Evolutionary conservation across 2,329 filamentous ascomycete species (phyloP).

Genomic region (Fusarium beomiforme): DNA sequence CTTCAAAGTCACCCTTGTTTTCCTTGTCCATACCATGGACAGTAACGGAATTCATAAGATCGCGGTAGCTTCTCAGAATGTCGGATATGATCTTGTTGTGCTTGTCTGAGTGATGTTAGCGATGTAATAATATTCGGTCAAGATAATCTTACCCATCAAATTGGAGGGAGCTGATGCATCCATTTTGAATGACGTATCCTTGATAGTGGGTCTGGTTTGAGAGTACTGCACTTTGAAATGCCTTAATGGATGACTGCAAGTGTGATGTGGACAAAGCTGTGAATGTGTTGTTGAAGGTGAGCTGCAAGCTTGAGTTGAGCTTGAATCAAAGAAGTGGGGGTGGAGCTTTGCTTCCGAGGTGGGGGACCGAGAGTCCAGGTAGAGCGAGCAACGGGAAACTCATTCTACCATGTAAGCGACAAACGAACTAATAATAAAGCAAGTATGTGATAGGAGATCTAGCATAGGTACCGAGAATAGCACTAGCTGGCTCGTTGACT

Average conservation of each 20-base stretch:
- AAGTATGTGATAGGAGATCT: too few relatives aligned
- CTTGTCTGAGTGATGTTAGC: constrained; percentile 47
- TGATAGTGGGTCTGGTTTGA: too few relatives aligned
- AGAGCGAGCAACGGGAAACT: too few relatives aligned
- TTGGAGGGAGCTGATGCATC: constrained; percentile 49
- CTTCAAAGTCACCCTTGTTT: constrained; percentile 51
- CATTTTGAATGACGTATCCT: constrained; percentile 33
- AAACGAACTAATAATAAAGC: too few relatives aligned
- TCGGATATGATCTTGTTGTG: constrained; percentile 58
- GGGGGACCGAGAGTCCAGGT: constrained; percentile 8
- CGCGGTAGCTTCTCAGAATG: constrained; percentile 56
- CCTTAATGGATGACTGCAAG: neutral
- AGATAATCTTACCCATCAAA: constrained; percentile 47
- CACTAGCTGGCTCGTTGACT: too few relatives aligned
- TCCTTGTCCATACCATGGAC: constrained; percentile 53
- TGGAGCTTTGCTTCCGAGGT: constrained; percentile 34
- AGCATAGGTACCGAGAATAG: too few relatives aligned
- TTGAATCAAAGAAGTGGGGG: constrained; percentile 26
- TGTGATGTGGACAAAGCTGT: neutral
- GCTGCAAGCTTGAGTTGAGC: constrained; percentile 23
- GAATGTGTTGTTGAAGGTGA: constrained; percentile 16
- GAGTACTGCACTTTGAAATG: neutral
- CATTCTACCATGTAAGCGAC: too few relatives aligned
- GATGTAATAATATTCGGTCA: neutral
- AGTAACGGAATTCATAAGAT: constrained; percentile 55